These are phyloP conservation scores for Psilocybe subaeruginosa DNA, from an alignment of 768 basidiomycete genomes.

Conservation along the genomic window DNA sequence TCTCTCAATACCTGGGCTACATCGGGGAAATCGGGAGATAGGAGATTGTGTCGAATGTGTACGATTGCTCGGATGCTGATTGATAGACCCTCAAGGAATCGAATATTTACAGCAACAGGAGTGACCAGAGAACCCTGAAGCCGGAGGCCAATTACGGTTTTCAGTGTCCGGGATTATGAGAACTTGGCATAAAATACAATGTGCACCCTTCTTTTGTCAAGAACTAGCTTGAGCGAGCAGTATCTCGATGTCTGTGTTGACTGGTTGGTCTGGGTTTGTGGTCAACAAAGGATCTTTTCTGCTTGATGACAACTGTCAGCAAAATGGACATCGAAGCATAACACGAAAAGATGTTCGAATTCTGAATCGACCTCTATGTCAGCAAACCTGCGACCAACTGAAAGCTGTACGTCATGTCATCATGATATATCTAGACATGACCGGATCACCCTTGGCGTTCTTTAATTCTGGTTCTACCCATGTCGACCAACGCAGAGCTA, in stretches of 20 bases:
- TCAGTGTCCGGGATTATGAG: not conserved
- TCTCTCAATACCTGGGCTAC: not conserved
- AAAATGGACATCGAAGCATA: not conserved
- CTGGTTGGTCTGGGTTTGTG: too few species aligned
- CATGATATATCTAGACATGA: not conserved
- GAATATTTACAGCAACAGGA: not conserved
- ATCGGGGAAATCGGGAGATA: slow-evolving; percentile 24
- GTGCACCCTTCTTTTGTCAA: not conserved
- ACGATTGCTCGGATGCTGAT: slow-evolving; percentile 1
- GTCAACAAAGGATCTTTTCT: not conserved
- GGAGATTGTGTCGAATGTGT: slow-evolving; percentile 6
- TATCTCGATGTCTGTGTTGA: not conserved
- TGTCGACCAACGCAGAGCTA: not conserved
- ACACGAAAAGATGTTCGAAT: not conserved
- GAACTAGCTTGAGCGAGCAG: not conserved
- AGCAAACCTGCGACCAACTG: not conserved
- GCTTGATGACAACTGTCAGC: not conserved
- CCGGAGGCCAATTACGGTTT: not conserved
- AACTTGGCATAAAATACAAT: not conserved
- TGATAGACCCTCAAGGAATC: not conserved
- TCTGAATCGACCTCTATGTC: not conserved
- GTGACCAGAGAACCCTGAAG: not conserved
- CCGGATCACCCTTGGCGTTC: not conserved
- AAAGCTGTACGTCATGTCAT: slow-evolving; percentile 2
- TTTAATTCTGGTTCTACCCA: not conserved